Percentiles rank a stretch among this genome's conserved stretches.
Evolutionary conservation across 768 basidiomycete genomes (phyloP).

Genomic region (Termitomyces sp.): DNA sequence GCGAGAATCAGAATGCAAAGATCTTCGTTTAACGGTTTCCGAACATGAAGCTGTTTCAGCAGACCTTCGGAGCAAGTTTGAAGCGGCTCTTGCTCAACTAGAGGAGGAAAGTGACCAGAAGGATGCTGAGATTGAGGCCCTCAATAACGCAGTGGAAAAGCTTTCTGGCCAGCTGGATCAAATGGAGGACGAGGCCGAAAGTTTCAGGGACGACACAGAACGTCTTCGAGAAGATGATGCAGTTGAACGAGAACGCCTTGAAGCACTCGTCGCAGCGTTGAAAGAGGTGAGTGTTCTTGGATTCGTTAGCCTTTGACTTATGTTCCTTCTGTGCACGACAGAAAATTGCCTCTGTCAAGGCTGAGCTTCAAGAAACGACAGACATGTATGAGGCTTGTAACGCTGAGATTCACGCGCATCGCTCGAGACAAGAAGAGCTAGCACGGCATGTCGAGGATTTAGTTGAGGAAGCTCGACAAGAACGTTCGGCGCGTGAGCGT

Average conservation of each 20-base stretch:
- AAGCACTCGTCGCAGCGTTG: constrained; percentile 64
- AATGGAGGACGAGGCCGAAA: constrained; percentile 85
- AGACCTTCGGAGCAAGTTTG: constrained; percentile 71
- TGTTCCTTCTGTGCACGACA: constrained; percentile 24
- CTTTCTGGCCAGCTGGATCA: constrained; percentile 79
- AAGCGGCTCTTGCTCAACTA: constrained; percentile 69
- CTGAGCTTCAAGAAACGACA: constrained; percentile 61
- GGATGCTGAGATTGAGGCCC: constrained; percentile 69
- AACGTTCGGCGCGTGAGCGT: constrained; percentile 53
- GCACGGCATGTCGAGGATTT: constrained; percentile 72
- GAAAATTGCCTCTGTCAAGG: constrained; percentile 68
- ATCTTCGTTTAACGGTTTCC: constrained; percentile 66
- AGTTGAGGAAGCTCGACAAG: constrained; percentile 55
- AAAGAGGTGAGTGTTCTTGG: constrained; percentile 65
- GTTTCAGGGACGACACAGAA: constrained; percentile 67
- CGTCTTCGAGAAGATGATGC: constrained; percentile 67
- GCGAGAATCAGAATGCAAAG: constrained; percentile 74
- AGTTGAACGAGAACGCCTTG: constrained; percentile 65
- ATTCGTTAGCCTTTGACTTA: neutral
- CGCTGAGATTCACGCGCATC: constrained; percentile 63
- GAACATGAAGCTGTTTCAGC: constrained; percentile 73
- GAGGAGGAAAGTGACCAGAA: constrained; percentile 78
- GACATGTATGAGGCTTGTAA: constrained; percentile 63
- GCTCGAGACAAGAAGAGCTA: constrained; percentile 73
- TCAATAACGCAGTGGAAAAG: constrained; percentile 76